Conservation (phyloP, 2,329 filamentous ascomycete genomes). For the Magnaporthiopsis incrustans region DNA sequence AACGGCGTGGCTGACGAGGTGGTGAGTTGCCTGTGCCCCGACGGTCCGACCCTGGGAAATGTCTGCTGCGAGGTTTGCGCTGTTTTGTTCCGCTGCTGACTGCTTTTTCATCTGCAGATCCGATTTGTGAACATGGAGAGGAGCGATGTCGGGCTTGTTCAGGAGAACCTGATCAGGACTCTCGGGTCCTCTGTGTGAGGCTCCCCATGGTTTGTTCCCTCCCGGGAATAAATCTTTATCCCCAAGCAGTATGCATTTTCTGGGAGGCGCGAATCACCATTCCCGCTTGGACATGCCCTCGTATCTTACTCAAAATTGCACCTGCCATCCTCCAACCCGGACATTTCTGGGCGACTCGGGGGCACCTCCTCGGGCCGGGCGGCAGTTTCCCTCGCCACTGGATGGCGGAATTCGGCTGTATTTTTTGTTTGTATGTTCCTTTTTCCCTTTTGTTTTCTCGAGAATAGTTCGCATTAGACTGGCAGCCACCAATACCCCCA, state of each 20-base stretch:
- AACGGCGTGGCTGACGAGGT: constrained; percentile 59
- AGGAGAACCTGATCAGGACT: constrained; percentile 49
- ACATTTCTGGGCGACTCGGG: background rate
- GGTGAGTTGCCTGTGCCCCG: constrained; percentile 39
- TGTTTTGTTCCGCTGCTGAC: background rate
- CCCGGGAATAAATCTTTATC: background rate
- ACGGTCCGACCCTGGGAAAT: background rate
- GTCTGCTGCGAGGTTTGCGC: too few species aligned
- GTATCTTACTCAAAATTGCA: background rate
- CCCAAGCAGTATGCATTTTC: background rate
- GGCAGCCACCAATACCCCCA: background rate
- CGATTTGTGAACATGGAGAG: constrained; percentile 59
- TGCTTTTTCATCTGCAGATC: constrained; percentile 37
- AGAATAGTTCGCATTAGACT: background rate
- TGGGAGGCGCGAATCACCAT: background rate
- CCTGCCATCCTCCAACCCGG: background rate
- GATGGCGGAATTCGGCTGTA: background rate
- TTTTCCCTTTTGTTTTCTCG: background rate
- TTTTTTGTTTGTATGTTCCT: background rate
- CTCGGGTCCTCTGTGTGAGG: constrained; percentile 22
- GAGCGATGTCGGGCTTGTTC: constrained; percentile 47
- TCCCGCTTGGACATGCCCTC: background rate
- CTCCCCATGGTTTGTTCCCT: too few species aligned
- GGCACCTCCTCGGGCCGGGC: background rate
- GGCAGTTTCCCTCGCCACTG: background rate